Evolutionary conservation across 192 early-diverging fungal species (phyloP), one percentile per base, ranked within the genome.

Genomic region (Piromyces finnis): DNA sequence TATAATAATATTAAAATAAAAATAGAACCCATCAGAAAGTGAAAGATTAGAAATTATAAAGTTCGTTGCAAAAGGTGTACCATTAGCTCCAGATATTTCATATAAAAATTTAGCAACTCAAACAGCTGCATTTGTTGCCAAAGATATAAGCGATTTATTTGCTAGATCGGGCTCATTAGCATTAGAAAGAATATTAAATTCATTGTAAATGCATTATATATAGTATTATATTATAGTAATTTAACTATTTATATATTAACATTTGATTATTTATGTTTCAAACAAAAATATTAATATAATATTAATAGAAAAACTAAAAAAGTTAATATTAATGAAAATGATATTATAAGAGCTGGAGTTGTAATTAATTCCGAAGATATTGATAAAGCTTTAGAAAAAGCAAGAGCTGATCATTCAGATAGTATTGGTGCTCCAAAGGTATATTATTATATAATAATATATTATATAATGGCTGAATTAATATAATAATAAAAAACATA

Each of bases 381-480:
- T 84, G 89, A 92, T 36, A 86, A 87, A 11, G 96, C 96, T 0
- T 86, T 99, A 16, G 89, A 88, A 27, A 90, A 91, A 82, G 91
- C 94, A 5, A 90, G 95, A 28, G 88, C 92, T 59, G 89, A 90
- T 30, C 95, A 97, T 80, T 93, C 95, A 14, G 95, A 98, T 78
- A 93, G 91, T 12, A 94, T 99, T 78, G 97, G 97, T 11, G 97
- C 96, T 18, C 97, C 97, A 80, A 95, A 97, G 87, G 87, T 88
- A 80, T n/a, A n/a, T n/a, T n/a, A n/a, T n/a, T n/a, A n/a, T n/a
- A n/a, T n/a, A n/a, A n/a, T n/a, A n/a, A n/a, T n/a, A n/a, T n/a
- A n/a, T n/a, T n/a, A n/a, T n/a, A n/a, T n/a, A n/a, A n/a, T n/a
- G n/a, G n/a, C n/a, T n/a, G n/a, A n/a, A n/a, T n/a, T n/a, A n/a